Percentiles rank a stretch among this genome's conserved stretches.
Conservation (phyloP, 768 basidiomycete species). For the Naematelia aurantialba region DNA sequence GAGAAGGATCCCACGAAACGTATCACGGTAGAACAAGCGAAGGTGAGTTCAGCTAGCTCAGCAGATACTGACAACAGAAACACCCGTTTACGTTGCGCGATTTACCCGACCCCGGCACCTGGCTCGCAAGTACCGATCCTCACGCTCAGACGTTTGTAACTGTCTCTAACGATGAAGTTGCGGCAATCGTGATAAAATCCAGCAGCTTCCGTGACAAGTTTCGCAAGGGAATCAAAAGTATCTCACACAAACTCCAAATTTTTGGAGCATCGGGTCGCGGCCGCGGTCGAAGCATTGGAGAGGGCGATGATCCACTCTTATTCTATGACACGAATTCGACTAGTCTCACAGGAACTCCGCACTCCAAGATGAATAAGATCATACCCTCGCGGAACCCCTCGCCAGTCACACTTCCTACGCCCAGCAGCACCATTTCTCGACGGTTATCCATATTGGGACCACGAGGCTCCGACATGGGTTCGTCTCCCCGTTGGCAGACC, state of each 20-base stretch:
- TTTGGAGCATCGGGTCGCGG: conserved; percentile 22
- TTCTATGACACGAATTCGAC: conserved; percentile 8
- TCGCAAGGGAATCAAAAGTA: conserved; percentile 41
- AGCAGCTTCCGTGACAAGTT: conserved; percentile 41
- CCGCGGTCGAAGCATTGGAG: conserved; percentile 41
- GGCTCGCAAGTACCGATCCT: conserved; percentile 66
- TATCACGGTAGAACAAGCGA: conserved; percentile 75
- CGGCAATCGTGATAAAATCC: conserved; percentile 55
- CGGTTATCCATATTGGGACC: conserved; percentile 20
- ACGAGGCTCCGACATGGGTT: background rate
- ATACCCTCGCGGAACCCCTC: conserved; percentile 1
- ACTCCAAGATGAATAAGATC: background rate
- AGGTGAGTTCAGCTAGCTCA: conserved; percentile 56
- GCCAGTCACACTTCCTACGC: conserved; percentile 9
- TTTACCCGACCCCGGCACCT: conserved; percentile 62
- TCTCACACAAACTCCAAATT: conserved; percentile 35
- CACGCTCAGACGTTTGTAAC: conserved; percentile 56
- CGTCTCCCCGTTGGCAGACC: conserved; percentile 10
- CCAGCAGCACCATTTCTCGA: conserved; percentile 3
- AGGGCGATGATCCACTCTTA: conserved; percentile 8
- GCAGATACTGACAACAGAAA: conserved; percentile 37
- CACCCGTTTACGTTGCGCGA: conserved; percentile 57
- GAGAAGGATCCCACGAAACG: conserved; percentile 73
- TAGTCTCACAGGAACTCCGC: conserved; percentile 3
- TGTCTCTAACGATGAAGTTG: conserved; percentile 73